phyloP scores from a whole-genome alignment of 2,329 filamentous ascomycete species.

The Ascochyta pisi region DNA sequence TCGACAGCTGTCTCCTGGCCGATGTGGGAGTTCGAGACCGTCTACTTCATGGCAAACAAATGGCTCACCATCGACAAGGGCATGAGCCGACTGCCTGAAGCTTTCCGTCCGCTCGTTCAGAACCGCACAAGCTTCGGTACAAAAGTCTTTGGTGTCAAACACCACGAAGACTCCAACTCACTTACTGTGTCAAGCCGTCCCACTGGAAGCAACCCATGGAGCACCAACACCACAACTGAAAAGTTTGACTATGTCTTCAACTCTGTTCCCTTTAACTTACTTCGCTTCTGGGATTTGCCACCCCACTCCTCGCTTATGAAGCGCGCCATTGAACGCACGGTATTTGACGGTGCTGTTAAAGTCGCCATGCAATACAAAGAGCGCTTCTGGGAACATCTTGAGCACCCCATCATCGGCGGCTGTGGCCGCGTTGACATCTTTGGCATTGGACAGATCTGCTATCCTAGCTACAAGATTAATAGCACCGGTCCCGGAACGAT shows the following conservation, averaged over 20 bases:
- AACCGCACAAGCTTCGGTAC: constrained; percentile 61
- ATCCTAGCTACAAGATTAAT: constrained; percentile 71
- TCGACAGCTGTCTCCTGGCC: constrained; percentile 52
- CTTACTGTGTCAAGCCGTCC: constrained; percentile 63
- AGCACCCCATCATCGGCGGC: constrained; percentile 64
- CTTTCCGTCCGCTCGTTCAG: constrained; percentile 66
- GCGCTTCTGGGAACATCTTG: constrained; percentile 63
- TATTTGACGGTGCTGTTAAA: constrained; percentile 57
- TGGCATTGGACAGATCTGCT: constrained; percentile 66
- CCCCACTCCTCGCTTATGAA: constrained; percentile 54
- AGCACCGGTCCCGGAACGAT: constrained; percentile 62
- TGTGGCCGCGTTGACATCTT: constrained; percentile 66
- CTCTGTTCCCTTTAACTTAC: constrained; percentile 66
- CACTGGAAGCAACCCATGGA: constrained; percentile 46
- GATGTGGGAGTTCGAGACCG: constrained; percentile 53
- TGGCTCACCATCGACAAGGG: constrained; percentile 69
- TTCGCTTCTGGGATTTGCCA: constrained; percentile 65
- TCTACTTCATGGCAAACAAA: constrained; percentile 64
- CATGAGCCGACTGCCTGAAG: constrained; percentile 61
- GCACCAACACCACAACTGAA: constrained; percentile 49
- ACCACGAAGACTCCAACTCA: constrained; percentile 55
- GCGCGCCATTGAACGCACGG: constrained; percentile 54
- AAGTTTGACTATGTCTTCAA: constrained; percentile 69
- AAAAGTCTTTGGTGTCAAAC: constrained; percentile 62
- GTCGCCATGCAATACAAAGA: constrained; percentile 70